Percentiles rank a stretch among this genome's conserved stretches.
Conservation (phyloP, 345 rosid genomes). For the Euphorbia tirucalli region DNA sequence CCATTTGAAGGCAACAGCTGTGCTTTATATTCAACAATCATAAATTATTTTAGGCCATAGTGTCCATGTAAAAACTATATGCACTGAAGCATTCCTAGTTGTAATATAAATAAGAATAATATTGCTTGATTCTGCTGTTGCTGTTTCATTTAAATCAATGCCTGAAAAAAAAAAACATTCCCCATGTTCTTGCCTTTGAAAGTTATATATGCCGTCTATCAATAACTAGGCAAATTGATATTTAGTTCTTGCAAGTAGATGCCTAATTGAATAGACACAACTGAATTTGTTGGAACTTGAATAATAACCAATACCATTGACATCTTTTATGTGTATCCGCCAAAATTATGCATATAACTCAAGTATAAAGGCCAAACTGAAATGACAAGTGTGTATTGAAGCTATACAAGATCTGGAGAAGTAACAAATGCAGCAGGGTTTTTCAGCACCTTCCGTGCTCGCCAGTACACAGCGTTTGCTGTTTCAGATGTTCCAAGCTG, state of each 20-base stretch:
- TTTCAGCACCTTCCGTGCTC: slow-evolving; percentile 67
- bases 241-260: not conserved
- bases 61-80: not conserved
- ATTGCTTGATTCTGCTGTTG: not conserved
- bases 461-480: slow-evolving; percentile 64
- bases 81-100: not conserved
- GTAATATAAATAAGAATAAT: not conserved
- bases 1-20: not conserved
- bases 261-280: too few relatives aligned
- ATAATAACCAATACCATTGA: too few relatives aligned
- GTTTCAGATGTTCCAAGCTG: slow-evolving; percentile 93
- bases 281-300: not conserved
- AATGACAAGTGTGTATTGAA: not conserved
- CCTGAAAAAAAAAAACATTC: too few relatives aligned
- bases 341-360: not conserved
- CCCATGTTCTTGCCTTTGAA: not conserved
- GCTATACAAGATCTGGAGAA: slow-evolving; percentile 10
- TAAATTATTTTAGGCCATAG: not conserved
- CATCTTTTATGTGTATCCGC: not conserved
- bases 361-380: not conserved
- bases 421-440: slow-evolving; percentile 35
- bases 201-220: not conserved
- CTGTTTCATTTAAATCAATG: too few relatives aligned
- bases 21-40: not conserved
- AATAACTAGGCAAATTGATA: not conserved